Base-by-base conservation (phyloP, 495 filamentous ascomycete genomes). In the Aspergillus cristatus region DNA sequence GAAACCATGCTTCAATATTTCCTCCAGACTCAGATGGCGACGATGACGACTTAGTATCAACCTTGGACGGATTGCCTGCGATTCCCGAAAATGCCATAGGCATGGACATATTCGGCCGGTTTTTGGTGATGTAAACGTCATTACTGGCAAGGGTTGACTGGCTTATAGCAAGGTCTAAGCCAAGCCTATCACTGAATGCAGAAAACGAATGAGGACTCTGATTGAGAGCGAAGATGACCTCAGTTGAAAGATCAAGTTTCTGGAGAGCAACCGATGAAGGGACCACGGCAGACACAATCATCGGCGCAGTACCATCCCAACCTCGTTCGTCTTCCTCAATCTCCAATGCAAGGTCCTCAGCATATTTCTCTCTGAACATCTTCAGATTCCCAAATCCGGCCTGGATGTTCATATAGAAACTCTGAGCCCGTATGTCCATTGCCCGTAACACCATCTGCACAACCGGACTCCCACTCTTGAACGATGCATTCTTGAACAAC, bases 211-310 rank as follows among this genome's bases (percentile, higher is more conserved):
- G 20, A 24, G 8, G 20, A 8, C 8, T 24, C 8, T 24, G 20
- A 8, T 24, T 24, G 8, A 24, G 20, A 24, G 20, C 20, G 20
- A 24, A 24, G 8, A 24, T 24, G 20, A 24, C 20, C 13, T 4
- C 18, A 12, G 28, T 34, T n/a, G 37, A 15, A 3, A 45, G 28
- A 17, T 24, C 6, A n/a, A 50, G 50, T 25, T 60, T 46, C 2
- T 32, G 28, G 17, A 53, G 46, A 1, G 70, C 34, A 13, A 33
- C 33, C n/a, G 37, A 35, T 7, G 55, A 52, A 11, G 63, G 52
- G 16, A 58, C 58, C 29, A 57, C 55, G 45, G 61, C 67, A 1
- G 61, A 58, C 12, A 54, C 54, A 26, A 72, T 41, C 32, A 72
- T 34, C 11, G 59, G 38, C 6, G 60, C 60, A 1, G 41, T 44